These are phyloP conservation scores for Trichophyton rubrum DNA, from an alignment of 2,329 filamentous ascomycete genomes.

Conservation along the genomic window DNA sequence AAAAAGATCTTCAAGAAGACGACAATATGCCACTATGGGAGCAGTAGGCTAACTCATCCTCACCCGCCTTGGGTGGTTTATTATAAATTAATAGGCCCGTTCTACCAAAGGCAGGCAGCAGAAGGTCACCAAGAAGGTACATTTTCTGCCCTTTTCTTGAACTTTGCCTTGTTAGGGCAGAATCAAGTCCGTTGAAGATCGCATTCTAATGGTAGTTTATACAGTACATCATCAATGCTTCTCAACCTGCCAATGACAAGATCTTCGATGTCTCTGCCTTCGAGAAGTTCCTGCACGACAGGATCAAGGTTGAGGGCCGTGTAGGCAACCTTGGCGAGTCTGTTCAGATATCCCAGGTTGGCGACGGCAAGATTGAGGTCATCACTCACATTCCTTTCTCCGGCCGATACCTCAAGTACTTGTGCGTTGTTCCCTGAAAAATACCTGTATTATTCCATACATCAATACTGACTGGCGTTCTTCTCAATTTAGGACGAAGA, in stretches of 20 bases:
- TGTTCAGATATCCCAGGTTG: conserved; percentile 78
- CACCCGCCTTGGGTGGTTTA: conserved; percentile 22
- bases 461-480: neutral
- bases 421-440: conserved; percentile 48
- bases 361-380: conserved; percentile 97
- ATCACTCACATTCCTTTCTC: conserved; percentile 96
- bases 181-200: neutral
- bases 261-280: conserved; percentile 99
- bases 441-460: neutral
- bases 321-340: conserved; percentile 94
- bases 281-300: conserved; percentile 99
- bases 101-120: conserved; percentile 31
- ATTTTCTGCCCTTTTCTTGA: conserved; percentile 9
- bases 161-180: neutral
- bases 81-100: conserved; percentile 28
- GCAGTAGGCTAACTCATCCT: conserved; percentile 87
- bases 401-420: conserved; percentile 98
- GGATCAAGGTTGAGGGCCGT: conserved; percentile 98
- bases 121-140: conserved; percentile 39
- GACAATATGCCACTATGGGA: conserved; percentile 25
- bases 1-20: conserved; percentile 4
- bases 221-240: conserved; percentile 98
- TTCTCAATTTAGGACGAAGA: conserved; percentile 67
- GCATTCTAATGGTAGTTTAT: neutral
- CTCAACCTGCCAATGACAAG: conserved; percentile 96